A percentile compares a stretch with the other conserved stretches of the same genome.
These are phyloP conservation scores for Chlamydomonas reinhardtii DNA, from an alignment of 163 green algal species.

Conservation along the genomic window DNA sequence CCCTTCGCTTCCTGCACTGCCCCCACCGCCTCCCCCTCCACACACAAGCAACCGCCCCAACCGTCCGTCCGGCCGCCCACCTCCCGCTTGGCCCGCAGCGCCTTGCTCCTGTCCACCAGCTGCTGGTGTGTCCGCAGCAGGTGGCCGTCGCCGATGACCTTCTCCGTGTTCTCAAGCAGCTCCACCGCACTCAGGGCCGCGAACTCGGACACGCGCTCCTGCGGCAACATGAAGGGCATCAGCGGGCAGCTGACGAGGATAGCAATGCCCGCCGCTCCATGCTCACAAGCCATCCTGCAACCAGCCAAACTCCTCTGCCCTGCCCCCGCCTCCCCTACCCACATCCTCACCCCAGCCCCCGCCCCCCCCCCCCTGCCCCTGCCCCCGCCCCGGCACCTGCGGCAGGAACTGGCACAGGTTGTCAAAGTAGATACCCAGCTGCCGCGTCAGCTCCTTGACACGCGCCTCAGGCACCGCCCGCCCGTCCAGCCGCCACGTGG, in stretches of 20 bases:
- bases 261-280: too few relatives aligned
- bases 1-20: too few relatives aligned
- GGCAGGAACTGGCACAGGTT: constrained; percentile 92
- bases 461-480: constrained; percentile 49
- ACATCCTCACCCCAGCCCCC: background rate
- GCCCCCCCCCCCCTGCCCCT: too few relatives aligned
- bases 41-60: background rate
- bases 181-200: constrained; percentile 81
- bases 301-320: too few relatives aligned
- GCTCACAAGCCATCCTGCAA: too few relatives aligned
- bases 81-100: constrained; percentile 55
- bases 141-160: constrained; percentile 83
- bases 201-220: constrained; percentile 94
- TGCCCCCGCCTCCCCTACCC: too few relatives aligned
- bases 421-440: constrained; percentile 93
- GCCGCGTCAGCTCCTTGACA: constrained; percentile 73
- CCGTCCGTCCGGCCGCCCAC: constrained; percentile 29
- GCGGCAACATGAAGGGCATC: background rate
- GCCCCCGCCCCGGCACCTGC: constrained; percentile 58
- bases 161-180: constrained; percentile 91
- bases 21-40: too few relatives aligned
- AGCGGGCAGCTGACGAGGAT: too few relatives aligned
- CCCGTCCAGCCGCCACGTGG: constrained; percentile 34
- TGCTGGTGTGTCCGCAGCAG: constrained; percentile 82
- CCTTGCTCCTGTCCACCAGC: constrained; percentile 73